phyloP scores from a whole-genome alignment of 129 eudicot genomes.

The Dittrichia graveolens region DNA sequence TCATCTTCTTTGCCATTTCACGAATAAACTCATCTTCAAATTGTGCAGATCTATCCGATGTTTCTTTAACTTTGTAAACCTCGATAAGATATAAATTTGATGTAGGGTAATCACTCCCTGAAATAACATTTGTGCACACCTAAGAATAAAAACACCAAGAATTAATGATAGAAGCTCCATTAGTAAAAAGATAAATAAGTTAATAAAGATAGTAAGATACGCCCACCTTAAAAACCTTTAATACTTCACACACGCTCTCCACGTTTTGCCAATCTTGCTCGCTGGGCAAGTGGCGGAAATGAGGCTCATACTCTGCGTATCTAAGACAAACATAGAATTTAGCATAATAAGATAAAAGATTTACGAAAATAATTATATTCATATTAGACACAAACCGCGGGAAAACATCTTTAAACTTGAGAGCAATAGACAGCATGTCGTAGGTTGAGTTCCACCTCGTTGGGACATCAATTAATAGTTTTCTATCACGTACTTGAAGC shows the following conservation, averaged over 20 bases:
- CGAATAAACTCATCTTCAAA: background rate
- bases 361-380: background rate
- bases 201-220: no score
- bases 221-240: constrained; percentile 15
- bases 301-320: constrained; percentile 7
- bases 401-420: no score
- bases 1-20: background rate
- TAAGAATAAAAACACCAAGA: no score
- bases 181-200: no score
- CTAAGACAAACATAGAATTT: background rate
- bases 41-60: background rate
- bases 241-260: background rate
- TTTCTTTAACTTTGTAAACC: background rate
- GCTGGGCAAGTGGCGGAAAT: background rate
- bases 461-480: no score
- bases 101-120: background rate
- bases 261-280: background rate
- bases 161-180: no score
- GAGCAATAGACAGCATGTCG: no score
- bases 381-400: background rate
- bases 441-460: no score
- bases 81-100: constrained; percentile 2
- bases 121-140: constrained; percentile 1
- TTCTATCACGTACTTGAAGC: no score
- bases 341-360: background rate